Percentiles rank a stretch among this genome's conserved stretches.
Conservation (phyloP, 306 rosid species). For the Oemleria cerasiformis region DNA sequence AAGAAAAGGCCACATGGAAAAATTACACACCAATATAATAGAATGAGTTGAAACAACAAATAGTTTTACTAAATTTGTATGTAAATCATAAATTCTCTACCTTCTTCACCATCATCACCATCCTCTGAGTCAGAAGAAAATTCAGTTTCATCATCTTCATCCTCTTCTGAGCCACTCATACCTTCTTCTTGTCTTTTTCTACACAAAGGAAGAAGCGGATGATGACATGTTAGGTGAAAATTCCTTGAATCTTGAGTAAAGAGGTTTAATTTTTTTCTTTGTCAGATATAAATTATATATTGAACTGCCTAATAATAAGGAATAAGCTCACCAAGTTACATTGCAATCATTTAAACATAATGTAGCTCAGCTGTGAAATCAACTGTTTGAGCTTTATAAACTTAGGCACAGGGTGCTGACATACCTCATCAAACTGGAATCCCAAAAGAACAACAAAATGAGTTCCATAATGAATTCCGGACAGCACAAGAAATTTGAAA, state of each 20-base stretch:
- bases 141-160: constrained; percentile 29
- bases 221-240: constrained; percentile 17
- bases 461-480: neutral
- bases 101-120: constrained; percentile 39
- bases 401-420: neutral
- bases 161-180: constrained; percentile 36
- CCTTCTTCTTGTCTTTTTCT: constrained; percentile 58
- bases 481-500: neutral
- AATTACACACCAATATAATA: too few species aligned
- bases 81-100: constrained; percentile 25
- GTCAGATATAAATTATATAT: neutral
- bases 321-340: neutral
- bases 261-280: neutral
- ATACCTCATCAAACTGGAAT: neutral
- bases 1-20: too few species aligned
- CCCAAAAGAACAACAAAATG: too few species aligned
- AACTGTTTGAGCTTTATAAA: neutral
- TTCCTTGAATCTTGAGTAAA: neutral
- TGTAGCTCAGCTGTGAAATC: neutral
- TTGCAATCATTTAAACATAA: neutral
- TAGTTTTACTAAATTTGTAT: neutral
- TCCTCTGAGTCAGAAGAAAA: constrained; percentile 38
- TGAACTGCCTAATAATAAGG: neutral
- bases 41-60: too few species aligned
- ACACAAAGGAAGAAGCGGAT: constrained; percentile 15